Conservation (phyloP, 805 yeast genomes). For the Trichomonascus vanleenenianus region DNA sequence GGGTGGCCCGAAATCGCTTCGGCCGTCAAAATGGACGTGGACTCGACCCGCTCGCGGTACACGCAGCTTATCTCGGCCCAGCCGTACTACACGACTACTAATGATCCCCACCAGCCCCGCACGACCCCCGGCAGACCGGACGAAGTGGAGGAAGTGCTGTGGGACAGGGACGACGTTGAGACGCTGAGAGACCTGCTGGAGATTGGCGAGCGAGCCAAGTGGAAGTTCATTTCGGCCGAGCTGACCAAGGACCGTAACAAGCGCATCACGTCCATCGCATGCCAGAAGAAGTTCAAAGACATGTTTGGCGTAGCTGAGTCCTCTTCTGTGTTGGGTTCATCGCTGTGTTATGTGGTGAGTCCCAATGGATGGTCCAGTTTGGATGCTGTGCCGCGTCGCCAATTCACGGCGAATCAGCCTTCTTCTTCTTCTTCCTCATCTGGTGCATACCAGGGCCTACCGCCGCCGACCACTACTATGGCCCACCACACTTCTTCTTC, state of each 20-base stretch:
- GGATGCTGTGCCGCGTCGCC: conserved; percentile 19
- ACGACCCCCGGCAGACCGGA: conserved; percentile 4
- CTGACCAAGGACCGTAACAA: conserved; percentile 27
- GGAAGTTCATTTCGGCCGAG: conserved; percentile 47
- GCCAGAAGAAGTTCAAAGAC: conserved; percentile 46
- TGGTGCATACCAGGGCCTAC: no score
- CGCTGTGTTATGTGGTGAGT: conserved; percentile 44
- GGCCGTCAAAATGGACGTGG: conserved; percentile 50
- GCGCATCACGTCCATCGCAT: conserved; percentile 45
- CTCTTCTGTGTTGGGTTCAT: conserved; percentile 39
- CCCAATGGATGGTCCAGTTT: conserved; percentile 40
- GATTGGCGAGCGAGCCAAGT: conserved; percentile 49
- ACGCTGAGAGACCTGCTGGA: conserved; percentile 41
- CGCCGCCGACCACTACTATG: no score
- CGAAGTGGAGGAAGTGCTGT: conserved; percentile 16
- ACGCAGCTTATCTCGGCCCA: conserved; percentile 41
- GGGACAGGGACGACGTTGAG: conserved; percentile 39
- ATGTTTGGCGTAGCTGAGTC: conserved; percentile 49
- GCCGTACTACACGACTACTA: conserved; percentile 1
- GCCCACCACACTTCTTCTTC: no score
- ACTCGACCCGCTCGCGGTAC: conserved; percentile 65
- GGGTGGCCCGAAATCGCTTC: conserved; percentile 70
- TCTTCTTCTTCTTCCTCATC: not conserved
- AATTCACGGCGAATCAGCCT: conserved; percentile 6
- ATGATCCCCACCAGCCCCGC: not conserved